Evolutionary conservation across 2,329 filamentous ascomycete genomes (phyloP).

Genomic region (Alternaria longipes): DNA sequence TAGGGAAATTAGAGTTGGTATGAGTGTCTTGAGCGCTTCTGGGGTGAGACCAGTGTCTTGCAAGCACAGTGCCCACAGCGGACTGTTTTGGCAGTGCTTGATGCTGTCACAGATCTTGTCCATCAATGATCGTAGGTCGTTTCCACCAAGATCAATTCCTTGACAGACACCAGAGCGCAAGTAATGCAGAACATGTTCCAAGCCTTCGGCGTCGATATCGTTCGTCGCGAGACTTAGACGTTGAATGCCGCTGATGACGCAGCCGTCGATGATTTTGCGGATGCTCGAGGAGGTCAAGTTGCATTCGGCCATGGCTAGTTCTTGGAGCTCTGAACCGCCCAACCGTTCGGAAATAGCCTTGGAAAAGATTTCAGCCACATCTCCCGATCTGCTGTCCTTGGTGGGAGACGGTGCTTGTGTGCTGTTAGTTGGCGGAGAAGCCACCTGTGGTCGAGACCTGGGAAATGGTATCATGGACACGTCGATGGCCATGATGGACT

Average conservation of each 20-base stretch:
- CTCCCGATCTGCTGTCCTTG: constrained; percentile 47
- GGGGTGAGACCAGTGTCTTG: constrained; percentile 85
- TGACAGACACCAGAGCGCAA: constrained; percentile 80
- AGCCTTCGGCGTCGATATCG: constrained; percentile 74
- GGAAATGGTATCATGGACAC: constrained; percentile 81
- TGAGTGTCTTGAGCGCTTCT: constrained; percentile 74
- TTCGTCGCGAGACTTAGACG: constrained; percentile 87
- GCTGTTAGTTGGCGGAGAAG: constrained; percentile 26
- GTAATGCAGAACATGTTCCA: constrained; percentile 80
- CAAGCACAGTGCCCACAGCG: constrained; percentile 83
- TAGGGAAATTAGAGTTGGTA: constrained; percentile 76
- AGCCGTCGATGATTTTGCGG: constrained; percentile 79
- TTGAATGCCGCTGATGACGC: constrained; percentile 78
- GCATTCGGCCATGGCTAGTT: constrained; percentile 85
- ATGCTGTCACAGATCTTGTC: constrained; percentile 62
- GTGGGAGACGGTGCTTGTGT: constrained; percentile 12
- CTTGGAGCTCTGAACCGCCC: constrained; percentile 78
- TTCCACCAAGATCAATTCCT: constrained; percentile 88
- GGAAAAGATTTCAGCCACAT: constrained; percentile 73
- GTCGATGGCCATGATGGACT: constrained; percentile 85
- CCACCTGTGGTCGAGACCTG: constrained; percentile 24
- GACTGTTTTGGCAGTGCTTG: constrained; percentile 58
- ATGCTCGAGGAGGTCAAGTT: constrained; percentile 76
- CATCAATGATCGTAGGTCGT: constrained; percentile 67
- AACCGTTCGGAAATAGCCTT: constrained; percentile 80